These are phyloP conservation scores for Fusarium annulatum DNA, from an alignment of 2,329 filamentous ascomycete species.

Conservation along the genomic window DNA sequence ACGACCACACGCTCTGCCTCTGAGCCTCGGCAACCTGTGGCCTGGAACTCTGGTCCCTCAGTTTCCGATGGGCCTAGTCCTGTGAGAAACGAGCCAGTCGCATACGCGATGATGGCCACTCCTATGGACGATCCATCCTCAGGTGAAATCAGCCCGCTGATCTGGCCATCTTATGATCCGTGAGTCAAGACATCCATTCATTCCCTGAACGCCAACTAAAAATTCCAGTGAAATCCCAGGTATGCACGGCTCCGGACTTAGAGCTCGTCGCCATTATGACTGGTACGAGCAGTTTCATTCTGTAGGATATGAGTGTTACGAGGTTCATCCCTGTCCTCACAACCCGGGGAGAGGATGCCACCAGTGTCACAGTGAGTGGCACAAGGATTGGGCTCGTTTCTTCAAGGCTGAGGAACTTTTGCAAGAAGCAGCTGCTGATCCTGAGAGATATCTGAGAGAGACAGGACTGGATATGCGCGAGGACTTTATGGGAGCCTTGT, in stretches of 20 bases:
- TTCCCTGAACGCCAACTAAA: background rate
- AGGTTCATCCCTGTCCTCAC: constrained; percentile 32
- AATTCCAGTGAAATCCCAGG: constrained; percentile 31
- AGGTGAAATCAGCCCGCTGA: background rate
- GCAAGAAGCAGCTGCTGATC: constrained; percentile 7
- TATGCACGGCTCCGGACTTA: constrained; percentile 22
- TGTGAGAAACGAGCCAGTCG: background rate
- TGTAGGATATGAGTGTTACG: constrained; percentile 28
- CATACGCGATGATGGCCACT: background rate
- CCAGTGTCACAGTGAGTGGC: constrained; percentile 37
- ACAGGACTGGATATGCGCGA: constrained; percentile 8
- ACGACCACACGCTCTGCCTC: background rate
- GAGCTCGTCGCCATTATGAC: constrained; percentile 24
- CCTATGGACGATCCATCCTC: background rate
- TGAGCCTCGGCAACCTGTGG: background rate
- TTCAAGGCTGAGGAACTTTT: constrained; percentile 28
- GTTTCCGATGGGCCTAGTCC: background rate
- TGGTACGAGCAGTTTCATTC: constrained; percentile 41
- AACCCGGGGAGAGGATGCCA: constrained; percentile 27
- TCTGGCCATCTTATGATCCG: constrained; percentile 3
- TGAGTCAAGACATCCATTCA: background rate
- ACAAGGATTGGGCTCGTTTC: constrained; percentile 27
- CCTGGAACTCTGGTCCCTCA: background rate
- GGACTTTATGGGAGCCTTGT: constrained; percentile 8
- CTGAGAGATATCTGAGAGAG: background rate